Conservation (phyloP, 176 grass and related monocot species). For the Aegilops longissima region DNA sequence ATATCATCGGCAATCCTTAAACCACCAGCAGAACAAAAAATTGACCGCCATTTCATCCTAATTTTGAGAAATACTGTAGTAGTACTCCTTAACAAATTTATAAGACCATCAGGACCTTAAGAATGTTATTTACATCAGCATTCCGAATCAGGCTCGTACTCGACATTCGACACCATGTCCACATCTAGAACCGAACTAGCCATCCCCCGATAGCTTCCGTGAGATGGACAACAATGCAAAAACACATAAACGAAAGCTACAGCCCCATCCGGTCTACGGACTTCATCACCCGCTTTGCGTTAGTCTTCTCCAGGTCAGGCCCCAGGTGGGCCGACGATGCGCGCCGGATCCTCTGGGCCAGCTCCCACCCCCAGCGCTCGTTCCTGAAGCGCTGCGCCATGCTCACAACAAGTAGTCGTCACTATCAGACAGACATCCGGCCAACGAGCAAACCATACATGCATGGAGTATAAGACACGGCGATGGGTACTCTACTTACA, state of each 20-base stretch:
- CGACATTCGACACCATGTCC: not conserved
- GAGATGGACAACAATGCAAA: not conserved
- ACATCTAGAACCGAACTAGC: not conserved
- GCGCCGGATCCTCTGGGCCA: conserved; percentile 10
- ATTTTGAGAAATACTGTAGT: too few relatives aligned
- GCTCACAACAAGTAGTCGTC: not conserved
- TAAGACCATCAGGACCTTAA: not conserved
- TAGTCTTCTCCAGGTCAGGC: not conserved
- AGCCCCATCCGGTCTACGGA: not conserved
- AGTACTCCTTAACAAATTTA: too few relatives aligned
- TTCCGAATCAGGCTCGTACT: not conserved
- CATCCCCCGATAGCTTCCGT: not conserved
- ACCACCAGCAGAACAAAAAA: too few relatives aligned
- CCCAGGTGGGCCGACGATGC: not conserved
- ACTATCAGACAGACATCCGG: not conserved
- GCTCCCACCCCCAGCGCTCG: not conserved
- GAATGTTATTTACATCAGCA: not conserved
- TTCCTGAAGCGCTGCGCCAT: not conserved
- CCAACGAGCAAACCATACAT: not conserved
- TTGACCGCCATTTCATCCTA: too few relatives aligned
- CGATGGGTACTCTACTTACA: not conserved
- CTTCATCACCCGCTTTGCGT: conserved; percentile 15
- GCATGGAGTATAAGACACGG: not conserved
- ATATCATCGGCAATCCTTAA: too few relatives aligned
- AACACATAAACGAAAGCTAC: too few relatives aligned